These are phyloP conservation scores for Botryobasidium botryosum DNA, from an alignment of 768 basidiomycete genomes.

Conservation along the genomic window DNA sequence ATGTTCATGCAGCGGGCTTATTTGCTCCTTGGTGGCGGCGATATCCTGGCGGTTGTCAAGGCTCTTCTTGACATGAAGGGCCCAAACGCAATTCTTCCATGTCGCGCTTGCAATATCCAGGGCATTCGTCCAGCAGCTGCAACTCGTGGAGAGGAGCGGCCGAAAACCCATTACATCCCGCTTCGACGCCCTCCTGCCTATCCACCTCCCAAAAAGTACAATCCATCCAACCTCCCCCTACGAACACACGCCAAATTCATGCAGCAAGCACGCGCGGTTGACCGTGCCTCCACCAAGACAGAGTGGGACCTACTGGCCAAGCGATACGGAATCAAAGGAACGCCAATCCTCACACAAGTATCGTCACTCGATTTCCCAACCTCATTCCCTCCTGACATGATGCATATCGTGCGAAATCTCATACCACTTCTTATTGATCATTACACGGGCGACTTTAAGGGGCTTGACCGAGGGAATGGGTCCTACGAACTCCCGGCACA, in stretches of 20 bases:
- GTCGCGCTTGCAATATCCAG: constrained; percentile 24
- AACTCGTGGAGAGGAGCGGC: no score
- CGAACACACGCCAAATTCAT: constrained; percentile 20
- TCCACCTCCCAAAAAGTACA: neutral
- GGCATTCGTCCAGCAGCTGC: constrained; percentile 13
- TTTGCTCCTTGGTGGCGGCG: constrained; percentile 18
- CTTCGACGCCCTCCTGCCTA: neutral
- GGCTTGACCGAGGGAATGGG: constrained; percentile 18
- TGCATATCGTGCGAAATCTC: constrained; percentile 34
- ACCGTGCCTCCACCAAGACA: constrained; percentile 14
- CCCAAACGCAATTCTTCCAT: constrained; percentile 26
- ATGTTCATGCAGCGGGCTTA: constrained; percentile 20
- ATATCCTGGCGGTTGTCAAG: constrained; percentile 22
- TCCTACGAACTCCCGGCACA: constrained; percentile 16
- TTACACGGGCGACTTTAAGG: constrained; percentile 29
- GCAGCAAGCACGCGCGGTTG: constrained; percentile 15
- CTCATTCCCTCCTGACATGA: constrained; percentile 33
- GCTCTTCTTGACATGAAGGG: constrained; percentile 27
- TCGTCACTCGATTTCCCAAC: constrained; percentile 20
- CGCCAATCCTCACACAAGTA: constrained; percentile 20
- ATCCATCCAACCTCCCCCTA: constrained; percentile 26
- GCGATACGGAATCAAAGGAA: constrained; percentile 21
- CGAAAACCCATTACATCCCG: constrained; percentile 17
- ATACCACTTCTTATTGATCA: constrained; percentile 24
- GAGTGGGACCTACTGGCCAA: constrained; percentile 17